phyloP scores from a whole-genome alignment of 2,329 filamentous ascomycete genomes.

The Calonectria hongkongensis region DNA sequence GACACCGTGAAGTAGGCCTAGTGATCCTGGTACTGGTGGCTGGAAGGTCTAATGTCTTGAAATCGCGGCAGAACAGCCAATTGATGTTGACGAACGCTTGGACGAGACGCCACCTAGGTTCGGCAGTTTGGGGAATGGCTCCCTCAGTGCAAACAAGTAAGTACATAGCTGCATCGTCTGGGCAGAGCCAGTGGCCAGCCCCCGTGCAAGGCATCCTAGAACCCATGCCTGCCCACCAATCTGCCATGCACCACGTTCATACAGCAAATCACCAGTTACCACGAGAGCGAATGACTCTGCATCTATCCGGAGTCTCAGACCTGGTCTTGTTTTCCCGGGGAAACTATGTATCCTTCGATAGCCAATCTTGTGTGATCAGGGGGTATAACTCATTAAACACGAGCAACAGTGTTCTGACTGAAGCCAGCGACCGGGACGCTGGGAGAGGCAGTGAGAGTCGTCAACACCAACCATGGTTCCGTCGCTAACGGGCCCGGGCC shows the following conservation, averaged over 20 bases:
- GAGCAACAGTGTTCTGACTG: neutral
- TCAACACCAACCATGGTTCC: constrained; percentile 14
- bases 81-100: neutral
- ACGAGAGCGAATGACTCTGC: neutral
- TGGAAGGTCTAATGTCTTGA: neutral
- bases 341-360: neutral
- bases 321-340: neutral
- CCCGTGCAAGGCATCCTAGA: neutral
- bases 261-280: neutral
- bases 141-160: neutral
- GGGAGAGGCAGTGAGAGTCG: constrained; percentile 19
- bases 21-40: neutral
- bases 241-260: neutral
- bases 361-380: neutral
- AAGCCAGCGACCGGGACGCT: constrained; percentile 21
- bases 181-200: neutral
- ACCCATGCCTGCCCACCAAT: neutral
- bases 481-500: constrained; percentile 16
- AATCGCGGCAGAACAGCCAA: constrained; percentile 4
- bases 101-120: neutral
- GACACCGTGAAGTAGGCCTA: neutral
- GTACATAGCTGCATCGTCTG: neutral
- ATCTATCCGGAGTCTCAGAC: neutral
- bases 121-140: constrained; percentile 6
- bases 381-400: neutral